Evolutionary conservation across 1,284 basidiomycete genomes (phyloP).

Genomic region (Blastosporella zonata): DNA sequence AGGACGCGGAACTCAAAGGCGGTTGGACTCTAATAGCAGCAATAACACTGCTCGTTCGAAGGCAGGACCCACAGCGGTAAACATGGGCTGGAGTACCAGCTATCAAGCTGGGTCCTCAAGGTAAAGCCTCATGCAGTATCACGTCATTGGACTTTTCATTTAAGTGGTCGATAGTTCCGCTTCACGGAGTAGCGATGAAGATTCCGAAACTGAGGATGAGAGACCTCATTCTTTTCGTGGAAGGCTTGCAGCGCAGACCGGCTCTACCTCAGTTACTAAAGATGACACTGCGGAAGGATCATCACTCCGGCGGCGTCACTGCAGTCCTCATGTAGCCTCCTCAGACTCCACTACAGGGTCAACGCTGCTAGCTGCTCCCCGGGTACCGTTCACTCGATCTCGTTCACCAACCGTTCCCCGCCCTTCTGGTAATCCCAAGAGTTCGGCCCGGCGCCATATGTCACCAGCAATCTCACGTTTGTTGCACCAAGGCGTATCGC

Average conservation of each 20-base stretch:
- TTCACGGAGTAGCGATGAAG: conserved; percentile 45
- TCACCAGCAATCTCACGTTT: conserved; percentile 30
- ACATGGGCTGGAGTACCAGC: conserved; percentile 75
- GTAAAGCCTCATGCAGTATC: conserved; percentile 29
- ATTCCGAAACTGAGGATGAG: conserved; percentile 48
- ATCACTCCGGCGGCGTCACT: conserved; percentile 27
- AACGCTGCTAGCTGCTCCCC: conserved; percentile 16
- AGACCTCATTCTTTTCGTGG: conserved; percentile 36
- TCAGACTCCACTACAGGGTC: conserved; percentile 30
- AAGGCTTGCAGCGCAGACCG: conserved; percentile 29
- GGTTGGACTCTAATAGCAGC: conserved; percentile 33
- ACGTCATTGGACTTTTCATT: conserved; percentile 5
- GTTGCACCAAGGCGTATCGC: conserved; percentile 32
- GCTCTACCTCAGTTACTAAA: conserved; percentile 1
- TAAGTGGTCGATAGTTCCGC: conserved; percentile 38
- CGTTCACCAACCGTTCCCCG: conserved; percentile 47
- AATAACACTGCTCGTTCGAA: conserved; percentile 20
- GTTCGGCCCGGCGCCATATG: conserved; percentile 26
- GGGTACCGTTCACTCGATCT: conserved; percentile 52
- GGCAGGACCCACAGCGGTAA: conserved; percentile 20
- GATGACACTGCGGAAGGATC: conserved; percentile 14
- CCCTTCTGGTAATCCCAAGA: conserved; percentile 28
- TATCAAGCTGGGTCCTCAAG: conserved; percentile 79
- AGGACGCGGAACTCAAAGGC: conserved; percentile 31
- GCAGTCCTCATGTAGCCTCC: conserved; percentile 31